phyloP scores from a whole-genome alignment of 352 stramenopile species.

The Aphanomyces cochlioides region DNA sequence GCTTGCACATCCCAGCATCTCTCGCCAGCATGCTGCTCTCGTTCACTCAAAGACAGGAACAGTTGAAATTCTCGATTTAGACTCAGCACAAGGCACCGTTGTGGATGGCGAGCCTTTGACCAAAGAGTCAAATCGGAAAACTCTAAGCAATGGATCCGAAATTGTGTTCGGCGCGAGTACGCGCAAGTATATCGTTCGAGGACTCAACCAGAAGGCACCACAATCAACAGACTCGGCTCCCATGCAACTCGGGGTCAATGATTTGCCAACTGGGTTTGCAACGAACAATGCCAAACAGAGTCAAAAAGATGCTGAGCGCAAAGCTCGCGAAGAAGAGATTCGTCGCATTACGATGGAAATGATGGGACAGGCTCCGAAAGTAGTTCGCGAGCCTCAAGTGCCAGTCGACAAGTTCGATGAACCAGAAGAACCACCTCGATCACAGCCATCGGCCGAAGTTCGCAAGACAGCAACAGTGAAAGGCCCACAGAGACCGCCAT shows the following conservation, averaged over 20 bases:
- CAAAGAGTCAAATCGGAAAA: constrained; percentile 30
- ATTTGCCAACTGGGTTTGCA: constrained; percentile 23
- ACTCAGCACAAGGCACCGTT: constrained; percentile 81
- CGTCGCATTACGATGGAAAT: constrained; percentile 29
- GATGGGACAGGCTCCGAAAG: constrained; percentile 15
- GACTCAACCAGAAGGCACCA: neutral
- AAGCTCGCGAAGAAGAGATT: constrained; percentile 26
- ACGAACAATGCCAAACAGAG: constrained; percentile 13
- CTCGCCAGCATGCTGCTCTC: constrained; percentile 70
- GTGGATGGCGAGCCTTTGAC: constrained; percentile 67
- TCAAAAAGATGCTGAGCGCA: constrained; percentile 22
- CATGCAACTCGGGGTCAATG: neutral
- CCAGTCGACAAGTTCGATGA: constrained; percentile 25
- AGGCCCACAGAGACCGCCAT: neutral
- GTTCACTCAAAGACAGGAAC: constrained; percentile 55
- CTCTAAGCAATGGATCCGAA: constrained; percentile 36
- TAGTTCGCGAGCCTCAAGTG: neutral
- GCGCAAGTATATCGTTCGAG: constrained; percentile 29
- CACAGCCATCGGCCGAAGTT: neutral
- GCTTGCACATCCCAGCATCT: constrained; percentile 78
- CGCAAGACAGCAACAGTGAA: neutral
- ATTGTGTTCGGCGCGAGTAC: constrained; percentile 19
- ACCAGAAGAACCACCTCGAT: constrained; percentile 27
- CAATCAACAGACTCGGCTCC: neutral
- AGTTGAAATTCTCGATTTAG: constrained; percentile 67